Conservation (phyloP, 805 yeast genomes). For the Deakozyma indianensis region DNA sequence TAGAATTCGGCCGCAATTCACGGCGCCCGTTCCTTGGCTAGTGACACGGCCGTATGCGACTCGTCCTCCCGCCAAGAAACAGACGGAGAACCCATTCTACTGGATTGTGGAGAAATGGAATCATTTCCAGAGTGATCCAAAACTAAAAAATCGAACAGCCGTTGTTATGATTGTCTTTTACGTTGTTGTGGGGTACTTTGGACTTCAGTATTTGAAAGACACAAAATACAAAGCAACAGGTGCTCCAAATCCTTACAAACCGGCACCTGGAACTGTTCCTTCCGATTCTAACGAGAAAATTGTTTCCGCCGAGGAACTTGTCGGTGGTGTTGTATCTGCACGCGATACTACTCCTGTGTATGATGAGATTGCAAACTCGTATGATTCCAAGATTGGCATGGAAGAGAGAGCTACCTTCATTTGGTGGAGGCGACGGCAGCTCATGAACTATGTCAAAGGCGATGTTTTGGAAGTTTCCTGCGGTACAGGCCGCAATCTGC, state of each 20-base stretch:
- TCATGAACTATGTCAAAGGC: conserved; percentile 65
- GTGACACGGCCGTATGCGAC: no score
- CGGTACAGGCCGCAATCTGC: conserved; percentile 90
- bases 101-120: neutral
- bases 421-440: conserved; percentile 56
- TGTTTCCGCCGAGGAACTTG: conserved; percentile 9
- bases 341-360: conserved; percentile 57
- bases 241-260: conserved; percentile 17
- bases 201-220: conserved; percentile 18
- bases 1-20: no score
- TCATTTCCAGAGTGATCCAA: conserved; percentile 5
- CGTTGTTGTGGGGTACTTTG: conserved; percentile 11
- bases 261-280: neutral
- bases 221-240: conserved; percentile 23
- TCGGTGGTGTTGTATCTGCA: conserved; percentile 40
- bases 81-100: neutral
- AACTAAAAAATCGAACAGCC: conserved; percentile 9
- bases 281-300: conserved; percentile 5
- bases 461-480: conserved; percentile 90
- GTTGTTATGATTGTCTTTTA: conserved; percentile 11
- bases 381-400: conserved; percentile 66
- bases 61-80: neutral
- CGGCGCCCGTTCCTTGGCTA: no score
- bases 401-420: conserved; percentile 40
- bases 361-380: conserved; percentile 61